phyloP scores from a whole-genome alignment of 2,329 filamentous ascomycete genomes.

The Fulvia fulva region DNA sequence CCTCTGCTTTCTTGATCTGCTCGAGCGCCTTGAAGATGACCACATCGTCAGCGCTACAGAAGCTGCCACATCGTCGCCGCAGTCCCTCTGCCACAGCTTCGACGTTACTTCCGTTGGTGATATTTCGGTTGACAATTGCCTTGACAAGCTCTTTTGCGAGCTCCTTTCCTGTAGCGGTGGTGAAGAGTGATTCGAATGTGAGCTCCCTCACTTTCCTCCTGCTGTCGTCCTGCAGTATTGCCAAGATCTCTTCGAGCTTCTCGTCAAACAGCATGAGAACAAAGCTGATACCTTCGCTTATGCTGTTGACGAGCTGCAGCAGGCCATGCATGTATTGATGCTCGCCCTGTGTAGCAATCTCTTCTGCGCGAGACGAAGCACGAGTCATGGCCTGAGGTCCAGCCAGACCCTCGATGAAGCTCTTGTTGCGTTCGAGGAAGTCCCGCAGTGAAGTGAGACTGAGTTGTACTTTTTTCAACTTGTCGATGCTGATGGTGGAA shows the following conservation, averaged over 20 bases:
- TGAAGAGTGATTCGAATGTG: conserved; percentile 86
- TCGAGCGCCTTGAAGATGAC: conserved; percentile 98
- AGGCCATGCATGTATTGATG: conserved; percentile 87
- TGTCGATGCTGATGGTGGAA: conserved; percentile 63
- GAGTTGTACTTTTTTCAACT: conserved; percentile 73
- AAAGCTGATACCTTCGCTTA: conserved; percentile 95
- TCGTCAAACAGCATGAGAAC: conserved; percentile 94
- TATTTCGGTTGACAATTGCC: conserved; percentile 96
- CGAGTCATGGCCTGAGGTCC: conserved; percentile 80
- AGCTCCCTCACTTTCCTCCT: conserved; percentile 68
- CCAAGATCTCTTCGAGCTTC: conserved; percentile 80
- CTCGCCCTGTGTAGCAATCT: conserved; percentile 87
- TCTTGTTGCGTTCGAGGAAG: conserved; percentile 83
- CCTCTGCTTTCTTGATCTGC: conserved; percentile 80
- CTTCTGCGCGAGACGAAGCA: conserved; percentile 78
- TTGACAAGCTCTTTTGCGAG: conserved; percentile 93
- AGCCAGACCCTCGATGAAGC: conserved; percentile 89
- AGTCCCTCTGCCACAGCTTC: conserved; percentile 96
- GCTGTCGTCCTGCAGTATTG: conserved; percentile 66
- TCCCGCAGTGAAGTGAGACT: conserved; percentile 72
- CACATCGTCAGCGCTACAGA: conserved; percentile 95
- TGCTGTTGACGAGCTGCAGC: conserved; percentile 78
- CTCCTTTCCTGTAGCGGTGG: conserved; percentile 72
- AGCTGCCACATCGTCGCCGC: conserved; percentile 85
- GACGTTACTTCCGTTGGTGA: conserved; percentile 92